phyloP scores from a whole-genome alignment of 371 early-diverging fungal genomes.

The Funneliformis caledonium region DNA sequence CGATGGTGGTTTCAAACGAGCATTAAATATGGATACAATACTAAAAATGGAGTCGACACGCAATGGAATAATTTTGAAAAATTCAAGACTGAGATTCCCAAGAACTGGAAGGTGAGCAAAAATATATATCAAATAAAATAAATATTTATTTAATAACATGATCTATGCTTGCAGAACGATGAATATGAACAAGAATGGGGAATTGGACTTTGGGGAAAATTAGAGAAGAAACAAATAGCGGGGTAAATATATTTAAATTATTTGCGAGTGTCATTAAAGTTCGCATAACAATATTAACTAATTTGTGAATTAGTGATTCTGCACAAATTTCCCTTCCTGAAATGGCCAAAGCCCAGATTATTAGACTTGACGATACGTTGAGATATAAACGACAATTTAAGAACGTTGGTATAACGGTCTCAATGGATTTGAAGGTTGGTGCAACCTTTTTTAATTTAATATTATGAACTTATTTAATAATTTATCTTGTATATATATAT shows the following conservation, averaged over 20 bases:
- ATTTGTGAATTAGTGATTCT: conserved; percentile 19
- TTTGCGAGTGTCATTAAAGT: not conserved
- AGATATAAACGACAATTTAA: conserved; percentile 20
- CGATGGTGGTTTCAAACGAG: conserved; percentile 25
- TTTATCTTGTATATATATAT: not conserved
- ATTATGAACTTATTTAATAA: not conserved
- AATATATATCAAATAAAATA: not conserved
- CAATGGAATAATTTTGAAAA: conserved; percentile 28
- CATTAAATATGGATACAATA: conserved; percentile 16
- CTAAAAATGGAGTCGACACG: conserved; percentile 4
- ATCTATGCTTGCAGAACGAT: conserved; percentile 8
- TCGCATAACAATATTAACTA: not conserved
- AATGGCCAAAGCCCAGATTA: conserved; percentile 1
- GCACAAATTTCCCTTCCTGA: conserved; percentile 25
- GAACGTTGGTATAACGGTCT: not conserved
- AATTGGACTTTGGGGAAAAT: not conserved
- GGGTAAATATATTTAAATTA: not conserved
- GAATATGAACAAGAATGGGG: conserved; percentile 24
- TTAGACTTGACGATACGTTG: not conserved
- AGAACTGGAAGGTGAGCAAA: conserved; percentile 1
- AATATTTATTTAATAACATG: not conserved
- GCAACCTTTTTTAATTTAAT: not conserved
- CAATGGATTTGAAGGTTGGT: conserved; percentile 3
- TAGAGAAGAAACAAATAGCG: conserved; percentile 8
- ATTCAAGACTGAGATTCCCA: conserved; percentile 2